Base-by-base conservation (phyloP, 176 grass and related monocot species). In the Cenchrus fungigraminus region DNA sequence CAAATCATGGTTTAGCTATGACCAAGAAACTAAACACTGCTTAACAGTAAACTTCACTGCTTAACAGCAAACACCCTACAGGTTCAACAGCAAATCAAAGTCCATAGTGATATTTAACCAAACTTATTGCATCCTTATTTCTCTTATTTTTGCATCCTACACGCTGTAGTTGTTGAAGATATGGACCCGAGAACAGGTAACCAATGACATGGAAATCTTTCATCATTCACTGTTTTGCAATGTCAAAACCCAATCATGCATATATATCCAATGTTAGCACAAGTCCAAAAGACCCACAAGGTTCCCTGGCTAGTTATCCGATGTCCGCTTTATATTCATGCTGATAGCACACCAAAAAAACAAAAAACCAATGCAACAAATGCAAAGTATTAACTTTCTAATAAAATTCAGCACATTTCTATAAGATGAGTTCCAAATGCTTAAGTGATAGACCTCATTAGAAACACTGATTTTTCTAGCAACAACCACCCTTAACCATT, bases 91-190 rank as follows among this genome's bases (percentile, higher is more conserved):
- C 4, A 9, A 60, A 71, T 6, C 63, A 75, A 67, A 32, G 14
- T 59, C 44, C 65, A 54, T 77, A 77, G 16, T 46, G 45, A 54
- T 37, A 25, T 46, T 14, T 47, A 87, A 59, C 8, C 28, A 73
- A 76, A 37, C 10, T 66, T 42, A 68, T 37, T 32, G 0, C 32
- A 6, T 15, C 15, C 32, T 6, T 28, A 52, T 16, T 29, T 65
- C 31, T 47, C 54, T 20, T 9, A 81, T 47, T 31, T 73, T 49
- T 12, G 37, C 40, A 51, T 29, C 62, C 59, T 53, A 74, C n/a
- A 14, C 53, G 28, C 0, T 66, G 68, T 34, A 4, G 22, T 58
- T 59, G 8, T 76, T 22, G 15, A 32, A 32, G 12, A 60, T 29
- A 69, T 42, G 45, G 12, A 78, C 29, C 73, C 20, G 69, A 51